Conservation (phyloP, 495 filamentous ascomycete species). For the Penicillium herquei region DNA sequence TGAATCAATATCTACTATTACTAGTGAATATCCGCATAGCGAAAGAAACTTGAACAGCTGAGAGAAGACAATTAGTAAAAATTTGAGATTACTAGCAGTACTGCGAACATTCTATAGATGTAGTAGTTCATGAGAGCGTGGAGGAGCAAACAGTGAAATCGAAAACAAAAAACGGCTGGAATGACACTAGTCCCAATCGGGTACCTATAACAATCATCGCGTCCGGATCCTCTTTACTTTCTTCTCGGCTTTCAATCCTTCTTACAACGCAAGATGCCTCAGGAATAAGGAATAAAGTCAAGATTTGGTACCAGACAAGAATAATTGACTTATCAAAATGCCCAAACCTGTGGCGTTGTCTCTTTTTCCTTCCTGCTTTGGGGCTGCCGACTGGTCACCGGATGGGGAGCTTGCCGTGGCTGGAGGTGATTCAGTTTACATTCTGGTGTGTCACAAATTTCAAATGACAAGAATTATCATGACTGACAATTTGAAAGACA, state of each 20-base stretch:
- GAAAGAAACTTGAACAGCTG: too few relatives aligned
- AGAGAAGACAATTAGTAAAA: too few relatives aligned
- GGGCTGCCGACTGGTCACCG: slow-evolving; percentile 60
- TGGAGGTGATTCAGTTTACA: slow-evolving; percentile 55
- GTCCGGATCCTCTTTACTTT: background rate
- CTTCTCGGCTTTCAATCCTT: background rate
- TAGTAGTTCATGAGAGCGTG: too few relatives aligned
- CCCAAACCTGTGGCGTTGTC: slow-evolving; percentile 32
- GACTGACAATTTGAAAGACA: slow-evolving; percentile 21
- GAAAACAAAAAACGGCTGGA: background rate
- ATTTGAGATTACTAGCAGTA: too few relatives aligned
- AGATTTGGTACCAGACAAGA: background rate
- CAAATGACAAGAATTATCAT: background rate
- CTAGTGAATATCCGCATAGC: too few relatives aligned
- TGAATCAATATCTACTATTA: too few relatives aligned
- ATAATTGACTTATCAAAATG: slow-evolving; percentile 21
- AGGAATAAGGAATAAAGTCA: background rate
- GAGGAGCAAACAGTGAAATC: too few relatives aligned
- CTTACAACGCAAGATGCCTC: background rate
- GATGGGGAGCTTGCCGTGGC: slow-evolving; percentile 63
- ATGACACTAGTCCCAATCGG: slow-evolving; percentile 20
- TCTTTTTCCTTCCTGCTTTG: slow-evolving; percentile 40
- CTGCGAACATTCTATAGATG: too few relatives aligned
- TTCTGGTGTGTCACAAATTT: slow-evolving; percentile 41
- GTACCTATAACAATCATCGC: slow-evolving; percentile 1